Base-by-base conservation (phyloP, 1,139 yeast species). In the Nakaseomyces delphensis region DNA sequence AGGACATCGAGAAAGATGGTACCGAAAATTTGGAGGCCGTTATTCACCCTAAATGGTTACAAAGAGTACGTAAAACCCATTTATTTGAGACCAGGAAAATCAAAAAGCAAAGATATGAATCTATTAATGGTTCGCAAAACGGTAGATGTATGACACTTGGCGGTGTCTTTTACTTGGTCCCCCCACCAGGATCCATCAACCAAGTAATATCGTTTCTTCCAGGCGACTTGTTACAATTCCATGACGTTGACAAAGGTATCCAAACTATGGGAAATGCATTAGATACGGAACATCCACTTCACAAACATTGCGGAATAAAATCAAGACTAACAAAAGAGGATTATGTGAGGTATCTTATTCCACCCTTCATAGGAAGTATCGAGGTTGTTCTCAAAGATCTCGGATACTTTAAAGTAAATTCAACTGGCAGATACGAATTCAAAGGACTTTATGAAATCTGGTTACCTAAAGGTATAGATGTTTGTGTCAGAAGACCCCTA, bases 311-410 rank as follows among this genome's bases (percentile, higher is more conserved):
- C 43, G 63, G 65, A 42, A 58, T 69, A 1, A 49, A 39, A 38
- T 53, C 57, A n/a, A 54, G 53, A 8, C 54, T 56, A 14, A 63
- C 70, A 1, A 54, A 57, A 13, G 53, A 60, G 1, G 51, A 59
- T 3, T 56, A 71, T 50, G 66, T 60, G 2, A 63, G 76, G 43
- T 77, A 67, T 47, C 65, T 73, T 2, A 65, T 81, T 4, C 87
- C 89, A 0, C 83, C 84, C n/a, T 80, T 80, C 50, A 65, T 64
- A 41, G 93, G 89, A 0, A 65, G 77, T 2, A 67, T 82, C 15
- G 91, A 83, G 52, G 55, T 85, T 21, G 84, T 84, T 0, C 54
- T 86, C 11, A 76, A 79, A 40, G 82, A 82, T 43, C 57, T 82
- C 13, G 95, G 95, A 0, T 77, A 74, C 49, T 51, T 85, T 2